Percentiles rank a stretch among this genome's conserved stretches.
These are phyloP conservation scores for Cytospora chrysosperma DNA, from an alignment of 2,329 filamentous ascomycete species.

Conservation along the genomic window DNA sequence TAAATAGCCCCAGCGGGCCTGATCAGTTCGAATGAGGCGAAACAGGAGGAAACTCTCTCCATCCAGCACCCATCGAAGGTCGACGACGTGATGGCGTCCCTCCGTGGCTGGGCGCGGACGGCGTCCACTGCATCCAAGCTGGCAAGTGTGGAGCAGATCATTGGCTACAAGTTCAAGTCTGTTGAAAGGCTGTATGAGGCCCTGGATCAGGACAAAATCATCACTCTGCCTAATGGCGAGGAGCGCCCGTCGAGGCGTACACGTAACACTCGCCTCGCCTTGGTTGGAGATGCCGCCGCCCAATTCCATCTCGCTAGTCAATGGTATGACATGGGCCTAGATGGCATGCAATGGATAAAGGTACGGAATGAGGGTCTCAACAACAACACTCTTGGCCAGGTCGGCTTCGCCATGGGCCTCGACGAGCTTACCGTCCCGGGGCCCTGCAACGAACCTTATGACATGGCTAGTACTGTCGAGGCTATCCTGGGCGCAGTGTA, in stretches of 20 bases:
- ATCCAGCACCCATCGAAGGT: neutral
- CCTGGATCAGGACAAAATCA: conserved; percentile 24
- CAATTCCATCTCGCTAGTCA: neutral
- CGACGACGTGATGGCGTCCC: neutral
- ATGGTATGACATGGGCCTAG: conserved; percentile 2
- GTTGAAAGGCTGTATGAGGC: conserved; percentile 32
- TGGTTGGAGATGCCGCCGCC: conserved; percentile 9
- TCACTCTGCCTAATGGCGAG: neutral
- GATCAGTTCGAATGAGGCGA: neutral
- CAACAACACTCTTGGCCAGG: neutral
- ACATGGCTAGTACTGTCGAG: conserved; percentile 14
- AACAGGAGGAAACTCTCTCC: neutral
- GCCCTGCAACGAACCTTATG: neutral
- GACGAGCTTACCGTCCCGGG: conserved; percentile 2
- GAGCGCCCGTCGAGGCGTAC: neutral
- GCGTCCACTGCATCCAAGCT: conserved; percentile 15
- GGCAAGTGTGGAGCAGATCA: conserved; percentile 15
- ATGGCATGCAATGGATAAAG: neutral
- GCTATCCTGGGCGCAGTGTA: conserved; percentile 18
- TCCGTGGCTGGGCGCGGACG: conserved; percentile 1
- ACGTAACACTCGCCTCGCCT: conserved; percentile 17
- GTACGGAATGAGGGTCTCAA: neutral
- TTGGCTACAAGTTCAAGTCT: conserved; percentile 29
- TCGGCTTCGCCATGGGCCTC: conserved; percentile 5
- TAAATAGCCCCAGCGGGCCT: neutral